Percentiles rank a stretch among this genome's conserved stretches.
Evolutionary conservation across 176 grass and related monocot species (phyloP).

Genomic region (Bromus sterilis): DNA sequence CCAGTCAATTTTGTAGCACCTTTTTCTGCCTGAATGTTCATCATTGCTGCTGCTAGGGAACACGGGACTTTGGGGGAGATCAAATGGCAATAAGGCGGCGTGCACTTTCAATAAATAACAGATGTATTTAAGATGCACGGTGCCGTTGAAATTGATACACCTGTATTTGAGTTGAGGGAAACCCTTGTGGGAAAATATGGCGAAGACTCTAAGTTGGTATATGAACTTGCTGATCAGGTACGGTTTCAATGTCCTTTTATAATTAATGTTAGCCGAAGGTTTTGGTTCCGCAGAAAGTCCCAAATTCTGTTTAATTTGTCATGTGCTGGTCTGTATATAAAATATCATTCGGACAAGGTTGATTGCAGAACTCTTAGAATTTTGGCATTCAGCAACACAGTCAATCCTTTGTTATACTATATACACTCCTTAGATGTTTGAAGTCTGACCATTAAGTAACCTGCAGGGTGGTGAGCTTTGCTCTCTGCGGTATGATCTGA

Average conservation of each 20-base stretch:
- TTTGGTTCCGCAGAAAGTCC: neutral
- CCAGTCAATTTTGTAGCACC: no score
- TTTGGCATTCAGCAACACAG: neutral
- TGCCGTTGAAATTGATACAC: conserved; percentile 73
- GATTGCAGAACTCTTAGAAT: neutral
- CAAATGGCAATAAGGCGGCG: conserved; percentile 47
- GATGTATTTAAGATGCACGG: conserved; percentile 84
- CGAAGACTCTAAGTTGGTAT: conserved; percentile 92
- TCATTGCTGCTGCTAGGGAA: neutral
- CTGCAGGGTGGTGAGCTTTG: conserved; percentile 85
- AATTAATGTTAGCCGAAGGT: neutral
- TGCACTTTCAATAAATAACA: conserved; percentile 63
- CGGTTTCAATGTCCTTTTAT: neutral
- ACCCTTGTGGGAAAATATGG: conserved; percentile 95
- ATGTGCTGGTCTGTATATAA: neutral
- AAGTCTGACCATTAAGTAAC: neutral
- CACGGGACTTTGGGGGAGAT: no score
- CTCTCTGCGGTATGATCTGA: conserved; percentile 89
- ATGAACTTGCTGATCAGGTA: conserved; percentile 94
- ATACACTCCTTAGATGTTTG: neutral
- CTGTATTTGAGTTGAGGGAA: conserved; percentile 88
- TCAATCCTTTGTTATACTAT: neutral
- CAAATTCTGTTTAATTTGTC: neutral
- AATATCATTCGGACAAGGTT: neutral
- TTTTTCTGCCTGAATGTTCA: no score